Evolutionary conservation across 1,139 yeast species (phyloP), one percentile per base, ranked within the genome.

Genomic region (Hyphopichia wangnamkhiaoensis): DNA sequence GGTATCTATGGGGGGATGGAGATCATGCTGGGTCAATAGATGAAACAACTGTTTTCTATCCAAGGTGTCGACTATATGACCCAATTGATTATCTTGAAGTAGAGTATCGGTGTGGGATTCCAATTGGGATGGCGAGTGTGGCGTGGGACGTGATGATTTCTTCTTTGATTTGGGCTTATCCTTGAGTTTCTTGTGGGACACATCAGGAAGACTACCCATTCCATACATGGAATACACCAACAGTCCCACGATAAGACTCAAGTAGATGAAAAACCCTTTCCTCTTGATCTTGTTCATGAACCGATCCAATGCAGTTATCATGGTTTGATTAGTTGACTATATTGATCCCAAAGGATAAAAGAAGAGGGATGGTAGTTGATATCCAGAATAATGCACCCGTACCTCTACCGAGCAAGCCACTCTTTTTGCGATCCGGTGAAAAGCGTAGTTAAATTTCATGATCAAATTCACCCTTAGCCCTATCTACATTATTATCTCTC

Each of bases 221-320:
- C 65, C 53, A 43, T 57, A 65, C 45, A 67, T 58, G 29, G 66
- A 60, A 48, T 66, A 71, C 12, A 56, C 53, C 13, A 72, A 61
- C 17, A 72, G 61, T 3, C 54, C 55, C 20, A 66, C 43, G 9
- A 71, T 56, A 10, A 71, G 38, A 5, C 61, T 57, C 2, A 71
- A 53, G 44, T 68, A 71, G 19, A 68, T 32, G 46, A 66, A 59
- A 38, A 70, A 66, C n/a, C 73, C 71, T 35, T 61, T 61, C 37
- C 65, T 56, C 46, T 58, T 62, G 39, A 64, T 9, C 43, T 49
- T 52, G 41, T 53, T 50, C 39, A 65, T 48, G 31, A 58, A 50
- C 31, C 60, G 50, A 40, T 66, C 69, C n/a, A 67, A 40, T 4
- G 57, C 3, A 10, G 28, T 32, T 14, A 26, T 25, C 31, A 13